Evolutionary conservation across 2,329 filamentous ascomycete genomes (phyloP).

Genomic region (Lecanicillium sp.): DNA sequence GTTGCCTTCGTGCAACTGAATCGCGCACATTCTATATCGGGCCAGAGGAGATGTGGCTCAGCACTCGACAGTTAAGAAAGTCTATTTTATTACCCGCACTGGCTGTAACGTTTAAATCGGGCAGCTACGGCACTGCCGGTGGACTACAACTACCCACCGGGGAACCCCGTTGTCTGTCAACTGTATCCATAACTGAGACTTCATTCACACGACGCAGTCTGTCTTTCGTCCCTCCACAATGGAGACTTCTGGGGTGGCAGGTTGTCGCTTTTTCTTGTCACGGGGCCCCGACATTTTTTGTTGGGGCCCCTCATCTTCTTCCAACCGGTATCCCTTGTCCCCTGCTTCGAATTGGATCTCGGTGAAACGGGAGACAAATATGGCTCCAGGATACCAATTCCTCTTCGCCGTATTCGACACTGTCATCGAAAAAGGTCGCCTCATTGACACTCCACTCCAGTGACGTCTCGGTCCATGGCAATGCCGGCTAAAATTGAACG

Average conservation of each 20-base stretch:
- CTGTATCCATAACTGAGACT: no score
- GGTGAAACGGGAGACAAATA: not conserved
- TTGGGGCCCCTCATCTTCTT: not conserved
- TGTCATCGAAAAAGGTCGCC: no score
- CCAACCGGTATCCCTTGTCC: not conserved
- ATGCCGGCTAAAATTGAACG: not conserved
- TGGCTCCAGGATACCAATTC: no score
- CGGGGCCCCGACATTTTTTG: conserved; percentile 11
- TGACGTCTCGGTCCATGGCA: not conserved
- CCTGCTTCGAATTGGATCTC: not conserved
- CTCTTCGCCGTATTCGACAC: no score
- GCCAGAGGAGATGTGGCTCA: conserved; percentile 8
- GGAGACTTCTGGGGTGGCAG: not conserved
- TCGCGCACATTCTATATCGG: conserved; percentile 10
- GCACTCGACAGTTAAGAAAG: not conserved
- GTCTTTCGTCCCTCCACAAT: conserved; percentile 2
- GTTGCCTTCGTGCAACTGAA: not conserved
- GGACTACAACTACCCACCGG: no score
- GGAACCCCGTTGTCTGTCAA: no score
- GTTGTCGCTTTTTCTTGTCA: not conserved
- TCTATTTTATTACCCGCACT: conserved; percentile 10
- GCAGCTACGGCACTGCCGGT: conserved; percentile 5
- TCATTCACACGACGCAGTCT: no score
- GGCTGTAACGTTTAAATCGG: conserved; percentile 13
- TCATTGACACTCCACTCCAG: not conserved